These are phyloP conservation scores for Psidium friedrichsthalianum DNA, from an alignment of 345 rosid genomes.

Conservation along the genomic window DNA sequence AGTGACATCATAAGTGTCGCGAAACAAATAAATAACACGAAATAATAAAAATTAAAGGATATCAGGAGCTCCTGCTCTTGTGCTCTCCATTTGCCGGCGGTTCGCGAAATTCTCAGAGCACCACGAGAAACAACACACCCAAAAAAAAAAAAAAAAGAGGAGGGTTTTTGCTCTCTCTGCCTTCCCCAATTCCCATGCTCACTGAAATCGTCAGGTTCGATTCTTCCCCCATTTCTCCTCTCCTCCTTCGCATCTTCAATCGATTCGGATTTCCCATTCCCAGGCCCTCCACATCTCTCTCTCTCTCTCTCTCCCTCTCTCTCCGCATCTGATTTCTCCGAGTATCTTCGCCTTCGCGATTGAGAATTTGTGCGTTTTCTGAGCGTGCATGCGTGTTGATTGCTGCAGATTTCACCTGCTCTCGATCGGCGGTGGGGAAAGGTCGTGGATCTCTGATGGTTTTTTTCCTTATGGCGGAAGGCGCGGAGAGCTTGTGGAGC, in stretches of 20 bases:
- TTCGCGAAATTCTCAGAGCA: not conserved
- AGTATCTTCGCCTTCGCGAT: not conserved
- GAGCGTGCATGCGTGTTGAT: not conserved
- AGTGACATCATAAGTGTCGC: not conserved
- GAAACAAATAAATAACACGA: not conserved
- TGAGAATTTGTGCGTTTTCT: not conserved
- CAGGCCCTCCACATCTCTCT: not conserved
- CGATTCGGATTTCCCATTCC: not conserved
- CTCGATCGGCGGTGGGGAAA: not conserved
- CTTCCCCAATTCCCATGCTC: not conserved
- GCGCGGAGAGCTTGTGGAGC: not conserved
- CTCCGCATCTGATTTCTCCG: not conserved
- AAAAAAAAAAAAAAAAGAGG: rapidly evolving
- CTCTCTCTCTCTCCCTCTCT: not conserved
- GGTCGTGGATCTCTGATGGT: not conserved
- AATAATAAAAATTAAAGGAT: not conserved
- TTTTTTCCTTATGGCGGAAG: not conserved
- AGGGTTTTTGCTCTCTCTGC: not conserved
- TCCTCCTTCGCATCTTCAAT: not conserved
- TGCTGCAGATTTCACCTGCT: not conserved
- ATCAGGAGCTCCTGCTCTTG: not conserved
- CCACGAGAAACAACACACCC: too few relatives aligned
- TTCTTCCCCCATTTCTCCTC: not conserved
- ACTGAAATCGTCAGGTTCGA: not conserved
- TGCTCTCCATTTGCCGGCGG: not conserved